Evolutionary conservation across 306 rosid species (phyloP).

Genomic region (Gleditsia sinensis): DNA sequence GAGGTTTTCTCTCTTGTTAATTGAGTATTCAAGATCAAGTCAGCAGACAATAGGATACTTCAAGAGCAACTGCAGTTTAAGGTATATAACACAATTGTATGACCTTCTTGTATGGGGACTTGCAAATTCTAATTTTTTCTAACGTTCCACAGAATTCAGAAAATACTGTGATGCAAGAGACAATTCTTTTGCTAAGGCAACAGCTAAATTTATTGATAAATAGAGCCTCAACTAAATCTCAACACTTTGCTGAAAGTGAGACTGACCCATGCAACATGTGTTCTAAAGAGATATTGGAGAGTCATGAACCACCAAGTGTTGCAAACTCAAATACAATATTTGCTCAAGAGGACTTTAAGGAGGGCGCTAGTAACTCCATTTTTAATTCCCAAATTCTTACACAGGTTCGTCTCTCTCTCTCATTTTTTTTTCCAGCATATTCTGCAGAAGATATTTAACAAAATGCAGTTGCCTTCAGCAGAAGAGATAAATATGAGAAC

Average conservation of each 20-base stretch:
- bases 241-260: constrained; percentile 36
- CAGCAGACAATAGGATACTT: constrained; percentile 89
- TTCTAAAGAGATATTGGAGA: constrained; percentile 40
- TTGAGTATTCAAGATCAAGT: constrained; percentile 65
- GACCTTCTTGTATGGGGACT: constrained; percentile 18
- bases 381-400: constrained; percentile 51
- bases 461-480: constrained; percentile 9
- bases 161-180: constrained; percentile 73
- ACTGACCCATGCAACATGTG: constrained; percentile 11
- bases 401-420: constrained; percentile 53
- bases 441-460: no score
- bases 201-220: constrained; percentile 54
- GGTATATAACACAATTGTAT: constrained; percentile 47
- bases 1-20: constrained; percentile 36
- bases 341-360: constrained; percentile 51
- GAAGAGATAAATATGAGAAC: neutral
- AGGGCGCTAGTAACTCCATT: constrained; percentile 43
- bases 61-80: constrained; percentile 80
- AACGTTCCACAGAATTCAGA: constrained; percentile 56
- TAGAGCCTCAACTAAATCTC: constrained; percentile 38
- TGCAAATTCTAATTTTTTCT: constrained; percentile 21
- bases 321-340: constrained; percentile 63
- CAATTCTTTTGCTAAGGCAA: constrained; percentile 63
- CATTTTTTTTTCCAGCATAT: constrained; percentile 5
- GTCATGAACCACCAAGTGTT: constrained; percentile 45